These are phyloP conservation scores for Kluyveromyces lactis DNA, from an alignment of 805 yeast genomes.

Conservation along the genomic window DNA sequence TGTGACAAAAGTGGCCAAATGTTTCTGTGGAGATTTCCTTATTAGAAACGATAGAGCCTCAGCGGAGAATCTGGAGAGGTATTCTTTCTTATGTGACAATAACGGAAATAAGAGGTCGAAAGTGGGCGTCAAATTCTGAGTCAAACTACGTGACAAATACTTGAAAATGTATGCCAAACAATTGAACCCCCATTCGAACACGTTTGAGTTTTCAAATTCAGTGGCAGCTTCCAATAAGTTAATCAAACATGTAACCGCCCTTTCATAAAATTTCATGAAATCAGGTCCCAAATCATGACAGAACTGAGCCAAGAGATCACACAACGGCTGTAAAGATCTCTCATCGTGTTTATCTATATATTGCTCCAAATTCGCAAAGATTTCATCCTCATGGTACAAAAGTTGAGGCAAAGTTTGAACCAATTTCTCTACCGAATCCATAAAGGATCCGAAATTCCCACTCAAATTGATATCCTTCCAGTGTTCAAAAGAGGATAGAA, in stretches of 20 bases:
- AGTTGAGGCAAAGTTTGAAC: slow-evolving; percentile 75
- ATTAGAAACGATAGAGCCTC: slow-evolving; percentile 83
- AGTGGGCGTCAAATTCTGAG: slow-evolving; percentile 60
- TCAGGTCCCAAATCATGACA: slow-evolving; percentile 91
- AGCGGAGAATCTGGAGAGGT: slow-evolving; percentile 74
- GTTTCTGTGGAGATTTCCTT: slow-evolving; percentile 50
- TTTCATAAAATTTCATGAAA: slow-evolving; percentile 61
- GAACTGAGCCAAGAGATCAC: slow-evolving; percentile 76
- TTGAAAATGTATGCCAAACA: slow-evolving; percentile 84
- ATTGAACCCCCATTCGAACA: slow-evolving; percentile 78
- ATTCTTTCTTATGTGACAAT: slow-evolving; percentile 49
- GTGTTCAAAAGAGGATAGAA: slow-evolving; percentile 67
- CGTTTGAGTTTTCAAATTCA: slow-evolving; percentile 46
- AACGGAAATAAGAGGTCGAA: slow-evolving; percentile 57
- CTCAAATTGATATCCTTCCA: slow-evolving; percentile 87
- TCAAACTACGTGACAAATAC: slow-evolving; percentile 60
- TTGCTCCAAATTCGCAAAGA: slow-evolving; percentile 44
- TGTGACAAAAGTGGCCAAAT: slow-evolving; percentile 39
- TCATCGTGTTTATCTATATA: slow-evolving; percentile 52
- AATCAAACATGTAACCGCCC: slow-evolving; percentile 43
- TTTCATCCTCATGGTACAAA: slow-evolving; percentile 55
- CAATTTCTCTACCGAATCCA: slow-evolving; percentile 43
- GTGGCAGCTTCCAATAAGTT: slow-evolving; percentile 36
- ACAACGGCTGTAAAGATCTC: slow-evolving; percentile 67
- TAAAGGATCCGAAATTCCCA: slow-evolving; percentile 57